Evolutionary conservation across 352 stramenopile species (phyloP).

Genomic region (Saprolegnia diclina): DNA sequence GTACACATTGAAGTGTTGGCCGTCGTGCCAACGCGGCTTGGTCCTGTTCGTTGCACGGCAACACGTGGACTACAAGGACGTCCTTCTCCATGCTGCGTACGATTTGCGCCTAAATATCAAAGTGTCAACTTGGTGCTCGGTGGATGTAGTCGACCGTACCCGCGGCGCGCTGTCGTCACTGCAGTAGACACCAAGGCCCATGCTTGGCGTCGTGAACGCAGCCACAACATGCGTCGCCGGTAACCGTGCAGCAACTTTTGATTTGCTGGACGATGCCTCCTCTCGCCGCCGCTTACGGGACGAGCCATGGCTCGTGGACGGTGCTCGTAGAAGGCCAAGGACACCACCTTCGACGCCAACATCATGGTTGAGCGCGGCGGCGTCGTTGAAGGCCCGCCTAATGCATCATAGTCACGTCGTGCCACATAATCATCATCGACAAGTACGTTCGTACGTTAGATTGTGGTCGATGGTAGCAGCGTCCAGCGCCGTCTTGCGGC

Average conservation of each 20-base stretch:
- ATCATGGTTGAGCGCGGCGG: slow-evolving; percentile 35
- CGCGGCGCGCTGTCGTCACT: background rate
- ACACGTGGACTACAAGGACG: too few species aligned
- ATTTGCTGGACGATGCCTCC: background rate
- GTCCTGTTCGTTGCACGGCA: too few species aligned
- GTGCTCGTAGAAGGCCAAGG: slow-evolving; percentile 32
- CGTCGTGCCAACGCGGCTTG: too few species aligned
- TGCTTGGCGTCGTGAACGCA: slow-evolving; percentile 61
- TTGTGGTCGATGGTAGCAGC: slow-evolving; percentile 34
- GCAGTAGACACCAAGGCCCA: slow-evolving; percentile 49
- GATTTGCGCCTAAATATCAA: too few species aligned
- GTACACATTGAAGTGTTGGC: too few species aligned
- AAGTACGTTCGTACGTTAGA: slow-evolving; percentile 24
- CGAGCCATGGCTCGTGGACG: slow-evolving; percentile 7
- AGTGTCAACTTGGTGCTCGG: too few species aligned
- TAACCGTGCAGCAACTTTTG: slow-evolving; percentile 28
- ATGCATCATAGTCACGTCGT: slow-evolving; percentile 17
- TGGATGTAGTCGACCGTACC: background rate
- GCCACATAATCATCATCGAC: background rate
- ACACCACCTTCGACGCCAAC: slow-evolving; percentile 49
- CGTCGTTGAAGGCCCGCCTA: slow-evolving; percentile 32
- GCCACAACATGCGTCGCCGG: slow-evolving; percentile 31
- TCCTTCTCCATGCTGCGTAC: too few species aligned
- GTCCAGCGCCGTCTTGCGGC: background rate
- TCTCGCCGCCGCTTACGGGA: background rate